phyloP scores from a whole-genome alignment of 148 eudicot species.

The Pharnaceum exiguum region DNA sequence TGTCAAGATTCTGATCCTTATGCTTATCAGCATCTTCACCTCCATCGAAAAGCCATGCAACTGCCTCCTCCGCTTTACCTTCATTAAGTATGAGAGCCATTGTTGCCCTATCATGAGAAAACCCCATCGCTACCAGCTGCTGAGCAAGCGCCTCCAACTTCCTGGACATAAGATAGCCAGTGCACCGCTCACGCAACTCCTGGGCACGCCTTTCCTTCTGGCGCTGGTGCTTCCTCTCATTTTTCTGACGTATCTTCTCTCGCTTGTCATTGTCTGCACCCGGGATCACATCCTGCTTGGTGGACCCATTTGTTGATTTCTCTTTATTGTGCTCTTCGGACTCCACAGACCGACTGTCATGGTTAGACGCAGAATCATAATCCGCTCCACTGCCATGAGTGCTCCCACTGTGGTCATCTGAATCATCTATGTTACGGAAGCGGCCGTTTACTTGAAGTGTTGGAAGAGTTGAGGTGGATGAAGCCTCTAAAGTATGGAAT shows the following conservation, averaged over 20 bases:
- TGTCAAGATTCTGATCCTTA: slow-evolving; percentile 48
- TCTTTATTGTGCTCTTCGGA: slow-evolving; percentile 90
- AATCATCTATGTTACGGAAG: slow-evolving; percentile 76
- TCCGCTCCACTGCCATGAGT: slow-evolving; percentile 54
- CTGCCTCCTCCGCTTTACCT: slow-evolving; percentile 83
- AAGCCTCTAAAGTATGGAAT: slow-evolving; percentile 67
- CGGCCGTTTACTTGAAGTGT: slow-evolving; percentile 69
- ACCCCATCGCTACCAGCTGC: slow-evolving; percentile 91
- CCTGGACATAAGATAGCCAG: slow-evolving; percentile 93
- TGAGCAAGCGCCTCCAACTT: slow-evolving; percentile 86
- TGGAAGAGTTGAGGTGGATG: slow-evolving; percentile 43
- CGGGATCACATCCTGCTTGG: slow-evolving; percentile 57
- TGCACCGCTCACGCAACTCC: slow-evolving; percentile 87
- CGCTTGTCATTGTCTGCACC: slow-evolving; percentile 89
- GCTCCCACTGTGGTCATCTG: slow-evolving; percentile 71
- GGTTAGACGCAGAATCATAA: slow-evolving; percentile 78
- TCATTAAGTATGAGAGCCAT: slow-evolving; percentile 88
- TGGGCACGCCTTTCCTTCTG: slow-evolving; percentile 96
- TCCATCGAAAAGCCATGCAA: slow-evolving; percentile 77
- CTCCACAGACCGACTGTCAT: slow-evolving; percentile 89
- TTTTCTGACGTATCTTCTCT: slow-evolving; percentile 89
- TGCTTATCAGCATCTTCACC: slow-evolving; percentile 58
- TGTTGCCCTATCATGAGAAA: slow-evolving; percentile 81
- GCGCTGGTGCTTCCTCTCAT: slow-evolving; percentile 96
- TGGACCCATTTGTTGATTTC: slow-evolving; percentile 34